Percentiles rank a stretch among this genome's conserved stretches.
phyloP scores from a whole-genome alignment of 768 basidiomycete species.

The Naganishia vishniacii region DNA sequence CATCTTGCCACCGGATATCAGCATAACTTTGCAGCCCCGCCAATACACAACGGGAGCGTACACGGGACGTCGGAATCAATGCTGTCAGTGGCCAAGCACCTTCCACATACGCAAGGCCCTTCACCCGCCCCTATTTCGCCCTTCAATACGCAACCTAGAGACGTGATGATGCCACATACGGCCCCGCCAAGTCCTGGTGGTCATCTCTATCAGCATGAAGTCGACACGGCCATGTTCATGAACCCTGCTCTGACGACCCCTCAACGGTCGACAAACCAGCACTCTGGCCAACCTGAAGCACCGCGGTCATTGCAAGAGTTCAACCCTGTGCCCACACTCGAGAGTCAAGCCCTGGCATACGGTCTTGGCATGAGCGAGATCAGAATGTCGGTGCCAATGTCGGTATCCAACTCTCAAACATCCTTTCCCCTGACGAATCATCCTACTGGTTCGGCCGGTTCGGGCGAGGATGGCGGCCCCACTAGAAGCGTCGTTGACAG shows the following conservation, averaged over 20 bases:
- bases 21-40: neutral
- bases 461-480: neutral
- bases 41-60: neutral
- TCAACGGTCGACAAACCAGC: constrained; percentile 4
- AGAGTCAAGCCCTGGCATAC: constrained; percentile 24
- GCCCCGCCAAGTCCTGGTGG: constrained; percentile 46
- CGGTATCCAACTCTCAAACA: constrained; percentile 3
- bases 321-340: constrained; percentile 23
- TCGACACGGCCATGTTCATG: constrained; percentile 27
- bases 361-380: constrained; percentile 8
- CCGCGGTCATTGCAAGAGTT: constrained; percentile 35
- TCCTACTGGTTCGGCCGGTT: neutral
- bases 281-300: constrained; percentile 37
- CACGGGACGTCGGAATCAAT: constrained; percentile 9
- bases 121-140: constrained; percentile 8
- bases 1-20: constrained; percentile 5
- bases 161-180: constrained; percentile 44
- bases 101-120: constrained; percentile 41
- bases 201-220: neutral
- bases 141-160: constrained; percentile 32
- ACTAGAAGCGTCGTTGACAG: constrained; percentile 4
- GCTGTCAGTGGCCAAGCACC: constrained; percentile 22
- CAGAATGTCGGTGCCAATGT: constrained; percentile 19
- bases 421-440: neutral
- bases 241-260: constrained; percentile 14